phyloP scores from a whole-genome alignment of 768 basidiomycete genomes.

The Boletellus ananas region DNA sequence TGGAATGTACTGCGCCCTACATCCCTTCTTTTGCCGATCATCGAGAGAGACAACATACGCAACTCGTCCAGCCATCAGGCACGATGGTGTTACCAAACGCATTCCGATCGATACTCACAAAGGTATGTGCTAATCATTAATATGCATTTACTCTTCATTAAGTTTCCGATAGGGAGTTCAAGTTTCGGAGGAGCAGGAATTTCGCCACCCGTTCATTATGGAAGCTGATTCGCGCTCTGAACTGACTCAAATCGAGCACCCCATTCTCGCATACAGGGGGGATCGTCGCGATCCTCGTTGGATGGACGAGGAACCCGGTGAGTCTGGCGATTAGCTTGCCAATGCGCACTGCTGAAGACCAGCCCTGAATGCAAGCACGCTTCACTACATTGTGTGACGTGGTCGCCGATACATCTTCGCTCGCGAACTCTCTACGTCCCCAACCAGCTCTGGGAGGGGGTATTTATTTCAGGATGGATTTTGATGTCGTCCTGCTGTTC shows the following conservation, averaged over 20 bases:
- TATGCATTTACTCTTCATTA: not conserved
- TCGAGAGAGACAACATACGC: slow-evolving; percentile 22
- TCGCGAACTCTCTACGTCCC: too few species aligned
- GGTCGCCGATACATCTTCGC: too few species aligned
- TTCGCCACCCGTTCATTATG: slow-evolving; percentile 7
- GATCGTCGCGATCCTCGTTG: slow-evolving; percentile 5
- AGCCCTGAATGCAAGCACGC: not conserved
- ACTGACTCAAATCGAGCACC: not conserved
- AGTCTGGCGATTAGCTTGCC: not conserved
- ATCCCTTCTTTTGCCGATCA: slow-evolving; percentile 35
- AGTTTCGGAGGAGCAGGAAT: slow-evolving; percentile 21
- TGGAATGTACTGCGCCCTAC: slow-evolving; percentile 29
- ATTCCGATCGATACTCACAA: slow-evolving; percentile 36
- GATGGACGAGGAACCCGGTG: not conserved
- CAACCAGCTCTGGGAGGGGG: too few species aligned
- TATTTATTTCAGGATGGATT: not conserved
- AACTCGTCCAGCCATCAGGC: slow-evolving; percentile 25
- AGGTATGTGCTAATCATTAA: slow-evolving; percentile 14
- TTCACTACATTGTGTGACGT: not conserved
- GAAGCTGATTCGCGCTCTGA: not conserved
- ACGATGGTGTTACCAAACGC: slow-evolving; percentile 26
- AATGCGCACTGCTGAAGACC: not conserved
- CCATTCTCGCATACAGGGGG: slow-evolving; percentile 21
- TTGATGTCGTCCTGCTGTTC: slow-evolving; percentile 37
- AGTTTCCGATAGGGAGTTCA: slow-evolving; percentile 7